phyloP scores from a whole-genome alignment of 2,329 filamentous ascomycete genomes.

The Chaetomiaceae sp. region DNA sequence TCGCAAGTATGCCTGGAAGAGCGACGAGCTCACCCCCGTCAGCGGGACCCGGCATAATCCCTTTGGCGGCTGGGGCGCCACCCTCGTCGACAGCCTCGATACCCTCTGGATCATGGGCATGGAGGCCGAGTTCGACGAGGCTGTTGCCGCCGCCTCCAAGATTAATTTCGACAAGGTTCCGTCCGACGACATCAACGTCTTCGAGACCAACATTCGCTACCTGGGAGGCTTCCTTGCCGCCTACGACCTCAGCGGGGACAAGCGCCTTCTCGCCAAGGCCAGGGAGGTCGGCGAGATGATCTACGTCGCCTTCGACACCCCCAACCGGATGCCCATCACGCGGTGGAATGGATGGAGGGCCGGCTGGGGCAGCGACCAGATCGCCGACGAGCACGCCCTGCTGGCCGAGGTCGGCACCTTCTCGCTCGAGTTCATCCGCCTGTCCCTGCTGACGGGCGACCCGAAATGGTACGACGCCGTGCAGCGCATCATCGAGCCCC shows the following conservation, averaged over 20 bases:
- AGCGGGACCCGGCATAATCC: slow-evolving; percentile 48
- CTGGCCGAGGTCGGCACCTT: slow-evolving; percentile 53
- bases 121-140: slow-evolving; percentile 59
- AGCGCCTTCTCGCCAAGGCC: slow-evolving; percentile 39
- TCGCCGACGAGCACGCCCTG: slow-evolving; percentile 33
- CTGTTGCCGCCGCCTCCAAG: slow-evolving; percentile 50
- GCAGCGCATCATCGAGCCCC: slow-evolving; percentile 59
- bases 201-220: slow-evolving; percentile 69
- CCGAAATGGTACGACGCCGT: slow-evolving; percentile 70
- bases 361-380: slow-evolving; percentile 30
- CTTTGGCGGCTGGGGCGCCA: slow-evolving; percentile 64
- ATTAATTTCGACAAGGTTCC: slow-evolving; percentile 58
- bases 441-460: slow-evolving; percentile 67
- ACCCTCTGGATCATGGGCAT: slow-evolving; percentile 70
- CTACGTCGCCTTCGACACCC: slow-evolving; percentile 42
- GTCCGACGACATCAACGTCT: slow-evolving; percentile 54
- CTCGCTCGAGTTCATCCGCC: slow-evolving; percentile 66
- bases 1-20: slow-evolving; percentile 57
- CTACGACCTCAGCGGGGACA: slow-evolving; percentile 57
- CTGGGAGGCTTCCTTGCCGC: slow-evolving; percentile 65
- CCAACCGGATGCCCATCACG: slow-evolving; percentile 44
- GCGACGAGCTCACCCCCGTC: slow-evolving; percentile 58
- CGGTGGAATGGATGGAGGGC: slow-evolving; percentile 46
- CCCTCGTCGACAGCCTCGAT: slow-evolving; percentile 63
- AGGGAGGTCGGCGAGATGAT: slow-evolving; percentile 43